A percentile compares a stretch with the other conserved stretches of the same genome.
Evolutionary conservation across 345 rosid genomes (phyloP).

Genomic region (Gossypium mustelinum): DNA sequence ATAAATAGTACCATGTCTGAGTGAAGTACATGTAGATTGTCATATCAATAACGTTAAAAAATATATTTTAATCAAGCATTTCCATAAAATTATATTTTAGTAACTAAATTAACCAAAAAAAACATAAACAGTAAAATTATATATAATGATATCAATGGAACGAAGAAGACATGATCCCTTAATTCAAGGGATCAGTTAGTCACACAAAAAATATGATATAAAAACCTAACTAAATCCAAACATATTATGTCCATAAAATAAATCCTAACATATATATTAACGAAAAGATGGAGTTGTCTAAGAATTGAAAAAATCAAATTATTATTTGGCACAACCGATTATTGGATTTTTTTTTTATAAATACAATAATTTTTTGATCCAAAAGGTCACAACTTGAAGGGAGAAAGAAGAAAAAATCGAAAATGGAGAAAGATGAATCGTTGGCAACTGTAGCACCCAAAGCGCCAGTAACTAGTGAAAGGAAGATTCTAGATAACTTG

Average conservation of each 20-base stretch:
- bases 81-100: too few species aligned
- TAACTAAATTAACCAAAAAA: too few species aligned
- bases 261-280: too few species aligned
- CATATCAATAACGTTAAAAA: too few species aligned
- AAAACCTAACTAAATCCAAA: background rate
- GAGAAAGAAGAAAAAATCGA: background rate
- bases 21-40: fast-evolving
- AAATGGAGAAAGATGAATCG: background rate
- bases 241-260: too few species aligned
- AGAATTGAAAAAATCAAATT: too few species aligned
- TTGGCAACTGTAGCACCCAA: constrained; percentile 49
- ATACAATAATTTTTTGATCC: background rate
- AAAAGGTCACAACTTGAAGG: background rate
- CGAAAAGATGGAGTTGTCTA: too few species aligned
- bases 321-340: too few species aligned
- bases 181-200: background rate
- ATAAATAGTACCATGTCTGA: too few species aligned
- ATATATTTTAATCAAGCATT: too few species aligned
- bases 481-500: constrained; percentile 55
- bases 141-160: too few species aligned
- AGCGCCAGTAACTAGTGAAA: constrained; percentile 61
- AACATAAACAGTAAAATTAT: too few species aligned
- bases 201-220: background rate
- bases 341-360: background rate
- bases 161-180: background rate